phyloP scores from a whole-genome alignment of 192 early-diverging fungal genomes.

The Backusella sp. region DNA sequence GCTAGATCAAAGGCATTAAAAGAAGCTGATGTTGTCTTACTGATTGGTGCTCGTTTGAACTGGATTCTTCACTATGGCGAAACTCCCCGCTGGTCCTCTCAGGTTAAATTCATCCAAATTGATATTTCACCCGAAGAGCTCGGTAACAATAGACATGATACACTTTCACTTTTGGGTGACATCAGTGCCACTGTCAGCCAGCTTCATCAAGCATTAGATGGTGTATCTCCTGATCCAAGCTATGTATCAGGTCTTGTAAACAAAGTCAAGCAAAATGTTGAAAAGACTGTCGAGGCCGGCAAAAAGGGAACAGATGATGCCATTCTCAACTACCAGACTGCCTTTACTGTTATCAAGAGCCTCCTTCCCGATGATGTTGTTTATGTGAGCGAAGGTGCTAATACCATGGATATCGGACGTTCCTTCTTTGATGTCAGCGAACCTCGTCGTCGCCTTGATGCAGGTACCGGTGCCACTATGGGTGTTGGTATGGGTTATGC shows the following conservation, averaged over 20 bases:
- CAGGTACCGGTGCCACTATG: conserved; percentile 76
- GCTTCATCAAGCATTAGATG: conserved; percentile 22
- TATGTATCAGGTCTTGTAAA: conserved; percentile 34
- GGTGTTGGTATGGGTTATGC: conserved; percentile 78
- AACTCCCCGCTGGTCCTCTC: conserved; percentile 46
- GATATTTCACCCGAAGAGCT: conserved; percentile 69
- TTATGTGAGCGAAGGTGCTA: conserved; percentile 72
- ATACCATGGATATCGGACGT: conserved; percentile 80
- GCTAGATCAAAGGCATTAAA: conserved; percentile 63
- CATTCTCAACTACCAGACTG: conserved; percentile 68
- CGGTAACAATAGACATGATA: conserved; percentile 49
- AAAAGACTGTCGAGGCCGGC: conserved; percentile 37
- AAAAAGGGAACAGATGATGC: conserved; percentile 37
- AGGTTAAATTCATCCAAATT: conserved; percentile 69
- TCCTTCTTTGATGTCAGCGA: conserved; percentile 62
- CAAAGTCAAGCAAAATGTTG: conserved; percentile 45
- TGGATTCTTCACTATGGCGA: conserved; percentile 77
- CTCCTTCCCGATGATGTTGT: conserved; percentile 52
- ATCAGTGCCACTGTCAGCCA: conserved; percentile 55
- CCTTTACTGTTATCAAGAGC: conserved; percentile 64
- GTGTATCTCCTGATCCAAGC: neutral
- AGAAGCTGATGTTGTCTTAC: conserved; percentile 65
- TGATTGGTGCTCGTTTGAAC: conserved; percentile 69
- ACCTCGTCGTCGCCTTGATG: conserved; percentile 67
- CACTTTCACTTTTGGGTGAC: conserved; percentile 60